Conservation (phyloP, 768 basidiomycete genomes). For the Mycena galopus region DNA sequence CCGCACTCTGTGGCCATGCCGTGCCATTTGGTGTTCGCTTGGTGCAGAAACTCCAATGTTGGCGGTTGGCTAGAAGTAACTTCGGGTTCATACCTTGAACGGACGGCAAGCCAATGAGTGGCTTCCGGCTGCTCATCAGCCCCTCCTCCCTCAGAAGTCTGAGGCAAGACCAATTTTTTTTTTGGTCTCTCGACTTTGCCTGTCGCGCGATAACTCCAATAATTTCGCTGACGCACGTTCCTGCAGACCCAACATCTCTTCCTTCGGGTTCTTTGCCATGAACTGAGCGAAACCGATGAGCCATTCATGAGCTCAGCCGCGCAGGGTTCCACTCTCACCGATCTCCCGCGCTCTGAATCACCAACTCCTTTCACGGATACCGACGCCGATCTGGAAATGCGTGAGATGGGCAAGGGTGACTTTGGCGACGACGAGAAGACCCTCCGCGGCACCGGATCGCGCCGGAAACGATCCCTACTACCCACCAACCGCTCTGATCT, state of each 20-base stretch:
- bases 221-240: background rate
- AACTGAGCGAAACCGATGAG: slow-evolving; percentile 56
- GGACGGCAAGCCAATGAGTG: no score
- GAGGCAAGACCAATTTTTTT: no score
- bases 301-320: slow-evolving; percentile 35
- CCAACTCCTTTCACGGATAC: slow-evolving; percentile 51
- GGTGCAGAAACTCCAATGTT: no score
- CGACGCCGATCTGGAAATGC: slow-evolving; percentile 38
- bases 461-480: slow-evolving; percentile 30
- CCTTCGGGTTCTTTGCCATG: slow-evolving; percentile 75
- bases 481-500: slow-evolving; percentile 32
- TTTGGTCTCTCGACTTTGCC: background rate
- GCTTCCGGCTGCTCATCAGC: no score
- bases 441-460: slow-evolving; percentile 22
- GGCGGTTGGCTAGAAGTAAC: no score
- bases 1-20: no score
- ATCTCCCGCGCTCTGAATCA: slow-evolving; percentile 51
- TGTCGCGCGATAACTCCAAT: background rate
- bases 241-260: slow-evolving; percentile 62
- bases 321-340: slow-evolving; percentile 44
- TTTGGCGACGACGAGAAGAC: slow-evolving; percentile 46
- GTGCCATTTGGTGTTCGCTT: no score
- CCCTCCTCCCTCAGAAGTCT: no score
- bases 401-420: slow-evolving; percentile 31
- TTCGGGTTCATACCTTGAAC: no score